A percentile compares a stretch with the other conserved stretches of the same genome.
Conservation (phyloP, 352 stramenopile genomes). For the Pythium aristosporum region DNA sequence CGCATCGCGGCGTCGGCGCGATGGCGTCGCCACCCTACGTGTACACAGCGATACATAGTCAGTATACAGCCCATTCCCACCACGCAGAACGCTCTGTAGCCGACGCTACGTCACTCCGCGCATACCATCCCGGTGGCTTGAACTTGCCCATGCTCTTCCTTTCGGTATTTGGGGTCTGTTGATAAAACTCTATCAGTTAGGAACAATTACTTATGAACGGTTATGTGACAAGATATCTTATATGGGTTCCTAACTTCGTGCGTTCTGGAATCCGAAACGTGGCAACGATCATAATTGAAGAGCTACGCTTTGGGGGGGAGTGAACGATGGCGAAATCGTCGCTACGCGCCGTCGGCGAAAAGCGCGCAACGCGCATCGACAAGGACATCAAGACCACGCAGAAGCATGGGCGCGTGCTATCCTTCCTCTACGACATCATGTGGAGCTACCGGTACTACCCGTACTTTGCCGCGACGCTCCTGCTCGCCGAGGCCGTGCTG, state of each 20-base stretch:
- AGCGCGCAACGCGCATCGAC: slow-evolving; percentile 78
- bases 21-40: slow-evolving; percentile 48
- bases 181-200: no score
- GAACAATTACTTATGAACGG: background rate
- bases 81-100: background rate
- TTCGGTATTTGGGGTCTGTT: no score
- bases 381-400: slow-evolving; percentile 85
- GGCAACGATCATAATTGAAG: slow-evolving; percentile 15
- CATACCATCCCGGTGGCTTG: slow-evolving; percentile 32
- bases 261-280: slow-evolving; percentile 12
- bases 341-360: slow-evolving; percentile 15
- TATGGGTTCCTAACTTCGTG: background rate
- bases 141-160: slow-evolving; percentile 27
- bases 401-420: slow-evolving; percentile 63
- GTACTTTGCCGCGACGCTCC: slow-evolving; percentile 50
- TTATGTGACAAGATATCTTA: background rate
- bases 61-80: background rate
- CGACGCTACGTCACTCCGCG: background rate
- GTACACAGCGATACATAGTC: slow-evolving; percentile 2
- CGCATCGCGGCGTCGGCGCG: slow-evolving; percentile 41
- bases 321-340: slow-evolving; percentile 14
- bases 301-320: background rate
- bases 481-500: slow-evolving; percentile 56
- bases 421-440: slow-evolving; percentile 80
- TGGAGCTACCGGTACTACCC: slow-evolving; percentile 88